A percentile compares a stretch with the other conserved stretches of the same genome.
These are phyloP conservation scores for Trypanosoma platydactyli DNA, from an alignment of 208 protist genomes.

Conservation along the genomic window DNA sequence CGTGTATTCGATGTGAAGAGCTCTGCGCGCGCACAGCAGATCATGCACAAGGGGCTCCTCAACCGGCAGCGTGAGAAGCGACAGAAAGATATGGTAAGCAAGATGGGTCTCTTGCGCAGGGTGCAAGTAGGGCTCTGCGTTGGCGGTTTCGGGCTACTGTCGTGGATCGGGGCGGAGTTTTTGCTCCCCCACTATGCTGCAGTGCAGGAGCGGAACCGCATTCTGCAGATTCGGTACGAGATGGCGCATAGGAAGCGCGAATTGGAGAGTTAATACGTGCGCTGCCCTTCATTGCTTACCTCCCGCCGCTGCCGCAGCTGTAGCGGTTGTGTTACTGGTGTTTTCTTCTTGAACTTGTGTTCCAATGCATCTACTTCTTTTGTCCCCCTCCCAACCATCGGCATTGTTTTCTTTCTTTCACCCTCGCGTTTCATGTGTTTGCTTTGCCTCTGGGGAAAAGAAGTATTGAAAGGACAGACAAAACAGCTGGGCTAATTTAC, in stretches of 20 bases:
- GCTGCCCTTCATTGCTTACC: too few species aligned
- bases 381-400: too few species aligned
- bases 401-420: constrained; percentile 12
- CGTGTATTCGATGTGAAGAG: constrained; percentile 79
- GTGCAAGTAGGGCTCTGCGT: constrained; percentile 48
- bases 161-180: constrained; percentile 48
- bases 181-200: constrained; percentile 72
- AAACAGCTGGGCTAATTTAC: background rate
- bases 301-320: too few species aligned
- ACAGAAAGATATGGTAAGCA: constrained; percentile 50
- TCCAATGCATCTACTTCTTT: too few species aligned
- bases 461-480: background rate
- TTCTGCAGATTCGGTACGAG: constrained; percentile 63
- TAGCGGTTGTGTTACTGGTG: too few species aligned
- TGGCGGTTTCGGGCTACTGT: constrained; percentile 38
- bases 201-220: constrained; percentile 62
- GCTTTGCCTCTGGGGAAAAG: background rate
- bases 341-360: too few species aligned
- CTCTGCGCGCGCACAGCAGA: constrained; percentile 80
- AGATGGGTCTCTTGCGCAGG: constrained; percentile 50
- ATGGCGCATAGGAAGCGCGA: constrained; percentile 46
- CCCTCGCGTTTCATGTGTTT: constrained; percentile 12
- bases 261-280: constrained; percentile 17
- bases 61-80: constrained; percentile 66
- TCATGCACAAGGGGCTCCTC: constrained; percentile 72